Base-by-base conservation (phyloP, 139 green algal species). In the Nannochloris sp. region DNA sequence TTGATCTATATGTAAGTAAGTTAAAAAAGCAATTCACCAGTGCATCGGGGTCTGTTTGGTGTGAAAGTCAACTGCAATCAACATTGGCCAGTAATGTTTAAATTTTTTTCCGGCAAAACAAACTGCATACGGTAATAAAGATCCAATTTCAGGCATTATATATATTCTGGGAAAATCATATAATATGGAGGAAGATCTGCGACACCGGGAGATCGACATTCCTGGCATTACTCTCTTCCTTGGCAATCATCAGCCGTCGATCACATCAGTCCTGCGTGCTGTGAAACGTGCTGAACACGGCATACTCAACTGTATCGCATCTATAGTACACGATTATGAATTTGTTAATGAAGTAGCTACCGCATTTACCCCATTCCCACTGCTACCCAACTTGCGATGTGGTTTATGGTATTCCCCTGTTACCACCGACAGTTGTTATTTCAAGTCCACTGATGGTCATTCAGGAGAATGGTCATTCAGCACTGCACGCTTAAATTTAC, bases 391-490 rank as follows among this genome's bases (percentile, higher is more conserved):
- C 77, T 71, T 97, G 12, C 77, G 92, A 0, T 96, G 88, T 59
- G 92, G 92, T 1, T 39, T 89, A 0, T 97, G 90, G 92, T 97
- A 95, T 39, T 13, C 64, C 6, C 54, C 24, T 3, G 19, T 39
- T 0, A 57, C 68, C 1, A 5, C 25, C 4, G 59, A 38, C 9
- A 86, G 72, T 12, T 97, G 91, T 70, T 97, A 96, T 73, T 97
- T 97, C 75, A 97, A 98, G 71, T 92, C 82, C 9, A 97, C 89
- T 4, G 92, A 97, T 56, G 92, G 92, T 0, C 92, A 98, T 67
- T 76, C 75, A 24, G 81, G 83, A 8, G 87, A 95, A 54, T 96
- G 89, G 85, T 78, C 64, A 0, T 97, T 98, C 78, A 90, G 78
- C 67, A 65, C 56, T 4, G 87, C 76, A 0, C 79, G 92, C n/a